Evolutionary conservation across 352 stramenopile species (phyloP).

Genomic region (Phytophthora pseudosyringae): DNA sequence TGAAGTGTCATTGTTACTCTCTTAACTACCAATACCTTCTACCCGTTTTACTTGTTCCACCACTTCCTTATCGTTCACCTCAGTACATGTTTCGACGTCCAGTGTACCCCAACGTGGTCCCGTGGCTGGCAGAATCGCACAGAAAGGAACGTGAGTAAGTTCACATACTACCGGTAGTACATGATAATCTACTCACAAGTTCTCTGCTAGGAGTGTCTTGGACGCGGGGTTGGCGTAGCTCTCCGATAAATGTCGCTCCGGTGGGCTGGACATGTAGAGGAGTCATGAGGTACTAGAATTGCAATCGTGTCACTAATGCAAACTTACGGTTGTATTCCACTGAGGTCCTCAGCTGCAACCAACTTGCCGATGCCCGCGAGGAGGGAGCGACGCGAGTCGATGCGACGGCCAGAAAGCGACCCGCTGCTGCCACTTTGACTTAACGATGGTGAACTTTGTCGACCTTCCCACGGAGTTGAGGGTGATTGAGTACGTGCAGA

Average conservation of each 20-base stretch:
- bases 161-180: background rate
- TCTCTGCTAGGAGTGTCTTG: constrained; percentile 72
- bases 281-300: background rate
- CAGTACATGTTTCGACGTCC: constrained; percentile 42
- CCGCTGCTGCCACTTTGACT: constrained; percentile 36
- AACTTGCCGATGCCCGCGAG: constrained; percentile 79
- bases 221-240: constrained; percentile 58
- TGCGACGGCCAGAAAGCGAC: constrained; percentile 46
- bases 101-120: constrained; percentile 51
- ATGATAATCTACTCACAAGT: constrained; percentile 56
- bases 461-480: constrained; percentile 13
- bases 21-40: constrained; percentile 10
- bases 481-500: constrained; percentile 18
- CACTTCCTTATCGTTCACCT: background rate
- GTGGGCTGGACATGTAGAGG: constrained; percentile 29
- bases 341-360: constrained; percentile 61
- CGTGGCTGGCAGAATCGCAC: constrained; percentile 32
- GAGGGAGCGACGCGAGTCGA: constrained; percentile 67
- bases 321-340: constrained; percentile 49
- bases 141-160: background rate
- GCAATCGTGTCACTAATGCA: background rate
- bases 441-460: constrained; percentile 21
- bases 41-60: background rate
- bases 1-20: constrained; percentile 9
- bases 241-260: constrained; percentile 56